Evolutionary conservation across 106 monocot species (phyloP).

Genomic region (Phalaenopsis aphrodite): DNA sequence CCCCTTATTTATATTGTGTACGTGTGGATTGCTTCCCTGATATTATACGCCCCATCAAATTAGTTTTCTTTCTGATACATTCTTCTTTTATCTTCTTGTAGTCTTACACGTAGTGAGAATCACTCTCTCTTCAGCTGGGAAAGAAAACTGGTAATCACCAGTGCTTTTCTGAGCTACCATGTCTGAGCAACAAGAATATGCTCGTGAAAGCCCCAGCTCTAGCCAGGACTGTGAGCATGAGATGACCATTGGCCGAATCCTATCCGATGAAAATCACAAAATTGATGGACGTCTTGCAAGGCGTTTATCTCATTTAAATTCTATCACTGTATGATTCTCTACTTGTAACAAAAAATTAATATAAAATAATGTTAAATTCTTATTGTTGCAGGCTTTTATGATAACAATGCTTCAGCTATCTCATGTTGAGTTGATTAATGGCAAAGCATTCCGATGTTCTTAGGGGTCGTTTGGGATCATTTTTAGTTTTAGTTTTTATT

Average conservation of each 20-base stretch:
- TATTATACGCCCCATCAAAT: not conserved
- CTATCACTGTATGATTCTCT: slow-evolving; percentile 40
- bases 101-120: not conserved
- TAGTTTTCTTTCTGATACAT: not conserved
- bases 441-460: not conserved
- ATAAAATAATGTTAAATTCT: not conserved
- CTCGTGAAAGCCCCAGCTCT: slow-evolving; percentile 54
- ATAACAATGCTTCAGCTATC: not conserved
- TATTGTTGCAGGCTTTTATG: not conserved
- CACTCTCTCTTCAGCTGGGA: not conserved
- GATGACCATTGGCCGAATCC: slow-evolving; percentile 51
- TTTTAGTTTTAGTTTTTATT: too few species aligned
- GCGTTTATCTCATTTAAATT: slow-evolving; percentile 61
- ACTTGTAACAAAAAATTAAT: not conserved
- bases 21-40: not conserved
- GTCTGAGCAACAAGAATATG: slow-evolving; percentile 41
- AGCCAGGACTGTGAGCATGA: slow-evolving; percentile 59
- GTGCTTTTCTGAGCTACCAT: slow-evolving; percentile 25
- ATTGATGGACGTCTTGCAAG: slow-evolving; percentile 45
- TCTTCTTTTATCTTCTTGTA: not conserved
- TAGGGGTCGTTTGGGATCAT: not conserved
- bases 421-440: not conserved
- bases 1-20: not conserved
- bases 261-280: slow-evolving; percentile 44
- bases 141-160: not conserved